phyloP scores from a whole-genome alignment of 306 rosid species.

The Acacia confusa region DNA sequence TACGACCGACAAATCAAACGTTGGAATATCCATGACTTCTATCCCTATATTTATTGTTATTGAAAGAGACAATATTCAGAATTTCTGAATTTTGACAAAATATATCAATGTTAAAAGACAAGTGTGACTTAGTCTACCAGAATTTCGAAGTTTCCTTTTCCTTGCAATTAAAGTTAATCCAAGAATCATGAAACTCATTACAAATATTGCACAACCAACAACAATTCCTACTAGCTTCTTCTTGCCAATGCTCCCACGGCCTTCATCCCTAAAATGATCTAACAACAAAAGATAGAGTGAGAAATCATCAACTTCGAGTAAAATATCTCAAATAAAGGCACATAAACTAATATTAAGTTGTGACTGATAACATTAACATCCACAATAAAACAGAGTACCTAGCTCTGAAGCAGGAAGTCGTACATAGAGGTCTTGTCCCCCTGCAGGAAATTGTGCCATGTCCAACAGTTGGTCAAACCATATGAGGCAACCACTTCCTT shows the following conservation, averaged over 20 bases:
- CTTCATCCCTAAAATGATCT: not conserved
- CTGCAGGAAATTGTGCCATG: not conserved
- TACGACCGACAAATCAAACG: conserved; percentile 18
- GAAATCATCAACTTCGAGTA: not conserved
- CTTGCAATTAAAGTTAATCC: not conserved
- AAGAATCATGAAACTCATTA: not conserved
- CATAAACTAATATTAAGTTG: too few relatives aligned
- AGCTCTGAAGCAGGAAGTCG: conserved; percentile 16
- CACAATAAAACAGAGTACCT: not conserved
- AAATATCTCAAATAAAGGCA: too few relatives aligned
- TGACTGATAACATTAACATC: too few relatives aligned
- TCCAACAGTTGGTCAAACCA: conserved; percentile 35
- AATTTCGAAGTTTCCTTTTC: not conserved
- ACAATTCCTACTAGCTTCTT: not conserved
- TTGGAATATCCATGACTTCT: conserved; percentile 34
- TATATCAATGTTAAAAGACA: not conserved
- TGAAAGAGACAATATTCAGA: not conserved
- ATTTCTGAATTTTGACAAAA: not conserved
- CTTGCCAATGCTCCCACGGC: not conserved
- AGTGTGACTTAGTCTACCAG: not conserved
- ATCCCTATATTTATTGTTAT: not conserved
- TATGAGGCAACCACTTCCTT: conserved; percentile 34
- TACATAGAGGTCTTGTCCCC: conserved; percentile 36
- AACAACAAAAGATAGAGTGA: not conserved
- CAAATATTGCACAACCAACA: not conserved